Conservation (phyloP, 495 filamentous ascomycete genomes). For the Chaetomium fimeti region DNA sequence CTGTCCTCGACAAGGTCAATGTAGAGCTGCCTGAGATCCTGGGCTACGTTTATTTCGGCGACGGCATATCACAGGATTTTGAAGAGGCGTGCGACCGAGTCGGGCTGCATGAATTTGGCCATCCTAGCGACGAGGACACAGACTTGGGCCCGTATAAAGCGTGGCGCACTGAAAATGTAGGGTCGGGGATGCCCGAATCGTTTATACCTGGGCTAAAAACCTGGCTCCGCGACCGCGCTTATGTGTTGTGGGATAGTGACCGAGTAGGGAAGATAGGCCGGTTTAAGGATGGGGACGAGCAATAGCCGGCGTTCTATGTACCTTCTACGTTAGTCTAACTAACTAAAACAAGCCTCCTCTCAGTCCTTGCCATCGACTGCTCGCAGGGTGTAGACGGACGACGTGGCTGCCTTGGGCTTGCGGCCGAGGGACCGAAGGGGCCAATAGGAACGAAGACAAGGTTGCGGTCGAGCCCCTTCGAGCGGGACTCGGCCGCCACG, state of each 20-base stretch:
- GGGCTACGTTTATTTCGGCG: not conserved
- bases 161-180: not conserved
- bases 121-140: not conserved
- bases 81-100: not conserved
- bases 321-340: no score
- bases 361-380: no score
- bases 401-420: no score
- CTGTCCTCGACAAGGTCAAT: not conserved
- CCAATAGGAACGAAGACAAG: no score
- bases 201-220: not conserved
- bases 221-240: constrained; percentile 2
- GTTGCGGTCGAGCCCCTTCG: no score
- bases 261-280: not conserved
- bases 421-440: no score
- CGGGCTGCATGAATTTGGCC: not conserved
- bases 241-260: constrained; percentile 3
- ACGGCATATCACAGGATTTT: not conserved
- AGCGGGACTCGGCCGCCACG: no score
- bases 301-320: not conserved
- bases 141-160: constrained; percentile 1
- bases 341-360: no score
- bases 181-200: not conserved
- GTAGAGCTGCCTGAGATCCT: not conserved
- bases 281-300: not conserved
- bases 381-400: no score